Evolutionary conservation across 352 stramenopile species (phyloP), one percentile per base, ranked within the genome.

Genomic region (Peronosclerospora sorghi): DNA sequence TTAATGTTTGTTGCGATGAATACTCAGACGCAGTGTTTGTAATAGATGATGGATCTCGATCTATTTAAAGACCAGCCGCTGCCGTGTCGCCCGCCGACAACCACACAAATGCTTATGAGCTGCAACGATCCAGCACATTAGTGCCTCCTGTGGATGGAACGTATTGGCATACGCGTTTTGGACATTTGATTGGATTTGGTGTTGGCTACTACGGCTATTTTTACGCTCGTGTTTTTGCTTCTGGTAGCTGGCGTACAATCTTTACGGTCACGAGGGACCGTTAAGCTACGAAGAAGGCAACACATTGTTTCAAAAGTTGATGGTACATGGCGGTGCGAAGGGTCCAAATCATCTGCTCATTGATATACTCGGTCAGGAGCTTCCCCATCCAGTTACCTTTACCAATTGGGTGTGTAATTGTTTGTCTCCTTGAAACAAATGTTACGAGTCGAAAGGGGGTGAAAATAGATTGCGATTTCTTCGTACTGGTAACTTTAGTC

Each of bases 191-290:
- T n/a, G n/a, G n/a, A n/a, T n/a, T n/a, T 96, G 45, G 83, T 7
- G 83, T 82, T 7, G 83, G 83, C 9, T 96, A 96, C 51, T 96
- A 96, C 61, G 87, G 80, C 48, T 96, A 96, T 43, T 44, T 96
- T 39, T 95, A 95, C 46, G 80, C 83, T 8, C 81, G 81, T 17
- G 81, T 95, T 41, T 95, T 95, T 51, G 84, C 83, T 9, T 80
- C 83, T 20, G 73, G 83, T 50, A 90, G 95, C 32, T 96, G 86
- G 86, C 60, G 83, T 26, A 43, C 62, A 8, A 61, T 64, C 38
- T 95, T 96, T 57, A 48, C 4, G 63, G 84, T 5, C 32, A 59
- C 13, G 18, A 64, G 15, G 48, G 57, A 27, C 83, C 83, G 5
- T 61, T 94, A 29, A 81, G 70, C 35, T 40, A 49, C n/a, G 18